Percentiles rank a stretch among this genome's conserved stretches.
Conservation (phyloP, 768 basidiomycete genomes). For the Lentinus brumalis region DNA sequence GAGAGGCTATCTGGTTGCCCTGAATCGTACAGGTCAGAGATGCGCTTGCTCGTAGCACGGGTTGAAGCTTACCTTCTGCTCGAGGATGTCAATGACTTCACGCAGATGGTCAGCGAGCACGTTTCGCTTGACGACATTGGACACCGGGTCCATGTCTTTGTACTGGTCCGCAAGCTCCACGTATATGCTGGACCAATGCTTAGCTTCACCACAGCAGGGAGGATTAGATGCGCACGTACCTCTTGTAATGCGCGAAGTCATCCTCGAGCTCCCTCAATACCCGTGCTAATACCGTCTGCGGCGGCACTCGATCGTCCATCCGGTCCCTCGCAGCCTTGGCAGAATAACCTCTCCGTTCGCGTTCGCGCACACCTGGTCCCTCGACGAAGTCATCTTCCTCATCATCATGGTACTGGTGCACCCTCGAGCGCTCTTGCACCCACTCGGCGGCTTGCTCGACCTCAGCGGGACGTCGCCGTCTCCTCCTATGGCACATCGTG, state of each 20-base stretch:
- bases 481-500: constrained; percentile 60
- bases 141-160: constrained; percentile 82
- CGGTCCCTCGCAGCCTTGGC: not conserved
- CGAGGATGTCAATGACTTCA: constrained; percentile 90
- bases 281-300: constrained; percentile 83
- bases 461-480: constrained; percentile 21
- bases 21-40: constrained; percentile 31
- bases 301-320: constrained; percentile 53
- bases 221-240: constrained; percentile 51
- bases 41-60: too few relatives aligned
- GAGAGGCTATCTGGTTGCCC: constrained; percentile 93
- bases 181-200: constrained; percentile 66
- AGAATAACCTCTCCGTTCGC: constrained; percentile 16
- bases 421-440: constrained; percentile 20
- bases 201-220: constrained; percentile 4
- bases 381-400: constrained; percentile 55
- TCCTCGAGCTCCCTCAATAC: constrained; percentile 90
- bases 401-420: constrained; percentile 15
- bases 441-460: constrained; percentile 22
- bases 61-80: constrained; percentile 70
- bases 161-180: constrained; percentile 92
- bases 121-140: constrained; percentile 79
- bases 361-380: constrained; percentile 41
- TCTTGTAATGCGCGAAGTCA: constrained; percentile 93
- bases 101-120: constrained; percentile 86